A percentile compares a stretch with the other conserved stretches of the same genome.
Conservation (phyloP, 495 filamentous ascomycete species). For the Hypoxylon intermedium region DNA sequence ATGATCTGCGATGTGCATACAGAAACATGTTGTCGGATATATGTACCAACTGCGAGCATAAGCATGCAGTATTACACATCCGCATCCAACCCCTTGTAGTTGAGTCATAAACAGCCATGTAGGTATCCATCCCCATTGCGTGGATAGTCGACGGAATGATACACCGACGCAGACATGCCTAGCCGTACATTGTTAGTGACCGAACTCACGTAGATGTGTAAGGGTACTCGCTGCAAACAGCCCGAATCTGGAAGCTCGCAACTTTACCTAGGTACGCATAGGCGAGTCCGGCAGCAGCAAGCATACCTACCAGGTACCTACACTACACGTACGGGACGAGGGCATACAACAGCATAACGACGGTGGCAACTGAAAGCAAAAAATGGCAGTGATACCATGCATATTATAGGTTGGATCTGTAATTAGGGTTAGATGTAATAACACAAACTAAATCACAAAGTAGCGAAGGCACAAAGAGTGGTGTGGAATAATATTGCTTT, state of each 20-base stretch:
- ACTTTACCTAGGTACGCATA: not conserved
- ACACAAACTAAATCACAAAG: not conserved
- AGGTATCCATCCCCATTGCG: conserved; percentile 3
- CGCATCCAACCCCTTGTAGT: conserved; percentile 12
- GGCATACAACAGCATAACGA: too few species aligned
- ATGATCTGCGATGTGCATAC: not conserved
- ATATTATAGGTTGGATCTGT: too few species aligned
- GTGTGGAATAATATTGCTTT: conserved; percentile 18
- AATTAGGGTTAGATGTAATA: not conserved
- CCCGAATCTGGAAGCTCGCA: too few species aligned
- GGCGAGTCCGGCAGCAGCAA: too few species aligned
- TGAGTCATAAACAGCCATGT: conserved; percentile 14
- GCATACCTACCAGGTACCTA: too few species aligned
- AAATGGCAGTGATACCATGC: too few species aligned
- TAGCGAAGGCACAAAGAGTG: too few species aligned
- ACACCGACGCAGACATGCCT: not conserved
- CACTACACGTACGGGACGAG: too few species aligned
- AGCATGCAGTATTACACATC: conserved; percentile 7
- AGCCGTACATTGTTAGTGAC: too few species aligned
- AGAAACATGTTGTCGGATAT: not conserved
- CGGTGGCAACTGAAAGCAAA: too few species aligned
- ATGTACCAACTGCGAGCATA: not conserved
- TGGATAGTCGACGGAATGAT: conserved; percentile 6
- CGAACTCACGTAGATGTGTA: too few species aligned
- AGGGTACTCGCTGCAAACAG: too few species aligned